These are phyloP conservation scores for Kluyveromyces wickerhamii DNA, from an alignment of 805 yeast genomes.

Conservation along the genomic window DNA sequence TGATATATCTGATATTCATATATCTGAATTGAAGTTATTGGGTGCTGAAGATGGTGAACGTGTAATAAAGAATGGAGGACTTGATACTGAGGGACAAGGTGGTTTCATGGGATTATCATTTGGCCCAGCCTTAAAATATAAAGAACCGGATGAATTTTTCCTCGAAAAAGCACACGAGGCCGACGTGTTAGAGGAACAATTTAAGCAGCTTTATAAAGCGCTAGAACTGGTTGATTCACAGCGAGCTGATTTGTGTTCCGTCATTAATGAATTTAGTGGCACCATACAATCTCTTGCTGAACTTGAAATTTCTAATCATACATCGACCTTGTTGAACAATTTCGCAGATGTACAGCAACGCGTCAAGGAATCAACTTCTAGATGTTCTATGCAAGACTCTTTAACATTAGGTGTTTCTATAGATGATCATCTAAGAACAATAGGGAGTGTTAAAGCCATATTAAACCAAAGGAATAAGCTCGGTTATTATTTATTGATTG, in stretches of 20 bases:
- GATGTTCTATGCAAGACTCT: slow-evolving; percentile 78
- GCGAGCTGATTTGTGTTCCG: slow-evolving; percentile 60
- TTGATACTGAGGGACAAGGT: slow-evolving; percentile 49
- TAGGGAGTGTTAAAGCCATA: slow-evolving; percentile 65
- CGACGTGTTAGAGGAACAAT: slow-evolving; percentile 64
- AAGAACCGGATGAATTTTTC: slow-evolving; percentile 76
- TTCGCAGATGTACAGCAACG: slow-evolving; percentile 68
- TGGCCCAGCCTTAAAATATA: slow-evolving; percentile 56
- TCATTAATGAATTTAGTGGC: slow-evolving; percentile 59
- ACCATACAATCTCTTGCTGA: slow-evolving; percentile 55
- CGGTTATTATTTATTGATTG: slow-evolving; percentile 37
- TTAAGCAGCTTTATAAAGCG: slow-evolving; percentile 59
- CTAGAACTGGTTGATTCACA: slow-evolving; percentile 69
- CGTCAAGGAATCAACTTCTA: slow-evolving; percentile 63
- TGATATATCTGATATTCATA: slow-evolving; percentile 31
- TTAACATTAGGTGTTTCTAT: slow-evolving; percentile 78
- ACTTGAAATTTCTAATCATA: slow-evolving; percentile 62
- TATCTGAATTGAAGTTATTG: slow-evolving; percentile 26
- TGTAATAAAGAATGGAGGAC: slow-evolving; percentile 23
- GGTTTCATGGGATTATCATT: slow-evolving; percentile 60
- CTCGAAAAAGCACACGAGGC: slow-evolving; percentile 58
- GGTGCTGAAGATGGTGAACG: slow-evolving; percentile 28
- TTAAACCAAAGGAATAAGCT: slow-evolving; percentile 66
- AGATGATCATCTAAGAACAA: slow-evolving; percentile 76
- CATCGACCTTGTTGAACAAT: slow-evolving; percentile 55